Evolutionary conservation across 2,329 filamentous ascomycete genomes (phyloP), one percentile per base, ranked within the genome.

Genomic region (Emmonsiellopsis sp.): DNA sequence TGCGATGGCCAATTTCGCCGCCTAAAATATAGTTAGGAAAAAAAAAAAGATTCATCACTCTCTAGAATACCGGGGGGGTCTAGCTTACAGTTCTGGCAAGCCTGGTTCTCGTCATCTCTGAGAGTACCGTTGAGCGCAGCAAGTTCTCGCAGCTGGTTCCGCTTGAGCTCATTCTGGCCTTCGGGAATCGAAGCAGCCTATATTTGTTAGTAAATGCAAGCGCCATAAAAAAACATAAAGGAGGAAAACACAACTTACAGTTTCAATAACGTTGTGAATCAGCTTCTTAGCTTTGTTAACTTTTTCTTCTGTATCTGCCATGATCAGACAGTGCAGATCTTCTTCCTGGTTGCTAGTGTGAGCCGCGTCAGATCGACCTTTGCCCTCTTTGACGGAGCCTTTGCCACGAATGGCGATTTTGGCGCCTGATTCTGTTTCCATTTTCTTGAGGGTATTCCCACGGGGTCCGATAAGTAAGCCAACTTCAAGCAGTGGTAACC

Each of bases 331-430:
- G 75, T 98, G 93, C 54, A 98, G 80, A 71, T 98, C 93, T 76
- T 98, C 93, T 78, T 98, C 93, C 81, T 98, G 93, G 79, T 98
- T 98, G 81, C 93, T 97, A 72, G 92, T 90, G 74, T 98, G 93
- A 76, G 93, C 93, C 65, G 93, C 93, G 73, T 98, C 93, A 77
- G 93, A 97, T 62, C 93, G 90, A 62, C 93, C 93, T 73, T 98
- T 98, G 78, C 93, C 93, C 82, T 98, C 93, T 75, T 98, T 98
- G 71, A 98, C 93, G 65, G 93, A 98, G 70, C 93, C 93, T 76
- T 98, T 98, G 78, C 93, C 93, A 74, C 93, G 92, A 69, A 98
- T 98, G 63, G 93, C 93, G 77, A 98, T 98, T 75, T 98, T 98
- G 71, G 93, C 93, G 59, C 86, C 86, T 54, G 93, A 98, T 75